Percentiles rank a stretch among this genome's conserved stretches.
Conservation (phyloP, 2,329 filamentous ascomycete genomes). For the Karstenula rhodostoma region DNA sequence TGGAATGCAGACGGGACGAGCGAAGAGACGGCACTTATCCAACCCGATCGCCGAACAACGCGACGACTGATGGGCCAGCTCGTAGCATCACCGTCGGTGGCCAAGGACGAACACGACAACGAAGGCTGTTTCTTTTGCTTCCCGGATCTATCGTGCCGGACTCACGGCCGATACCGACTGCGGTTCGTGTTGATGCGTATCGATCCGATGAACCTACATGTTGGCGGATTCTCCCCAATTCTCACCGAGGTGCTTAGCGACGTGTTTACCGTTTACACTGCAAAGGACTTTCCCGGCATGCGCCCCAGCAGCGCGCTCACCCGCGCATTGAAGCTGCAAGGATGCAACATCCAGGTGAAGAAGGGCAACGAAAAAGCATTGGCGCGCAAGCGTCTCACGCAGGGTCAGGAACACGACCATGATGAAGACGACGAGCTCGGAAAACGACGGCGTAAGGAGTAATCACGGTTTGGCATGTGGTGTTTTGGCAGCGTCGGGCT, state of each 20-base stretch:
- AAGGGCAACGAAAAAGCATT: conserved; percentile 76
- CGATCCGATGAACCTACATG: conserved; percentile 66
- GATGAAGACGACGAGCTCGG: conserved; percentile 44
- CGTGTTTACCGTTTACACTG: conserved; percentile 80
- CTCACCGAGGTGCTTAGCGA: conserved; percentile 68
- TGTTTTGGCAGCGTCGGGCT: conserved; percentile 11
- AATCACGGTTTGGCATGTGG: conserved; percentile 17
- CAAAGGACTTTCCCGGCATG: conserved; percentile 89
- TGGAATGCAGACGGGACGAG: conserved; percentile 72
- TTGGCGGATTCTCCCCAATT: conserved; percentile 59
- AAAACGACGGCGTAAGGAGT: conserved; percentile 49
- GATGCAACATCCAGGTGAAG: conserved; percentile 84
- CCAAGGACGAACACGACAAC: conserved; percentile 73
- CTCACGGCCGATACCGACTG: conserved; percentile 77
- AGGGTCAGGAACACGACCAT: conserved; percentile 52
- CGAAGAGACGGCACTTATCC: conserved; percentile 73
- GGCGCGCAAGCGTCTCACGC: conserved; percentile 51
- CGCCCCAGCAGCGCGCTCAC: conserved; percentile 77
- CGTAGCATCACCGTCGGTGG: conserved; percentile 78
- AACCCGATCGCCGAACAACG: conserved; percentile 75
- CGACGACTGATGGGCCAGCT: conserved; percentile 81
- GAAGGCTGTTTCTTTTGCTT: conserved; percentile 89
- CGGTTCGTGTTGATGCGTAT: conserved; percentile 78
- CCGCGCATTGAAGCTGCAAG: conserved; percentile 77
- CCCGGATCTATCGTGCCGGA: conserved; percentile 80